These are phyloP conservation scores for Capsicum baccatum DNA, from an alignment of 257 asterid genomes.

Conservation along the genomic window DNA sequence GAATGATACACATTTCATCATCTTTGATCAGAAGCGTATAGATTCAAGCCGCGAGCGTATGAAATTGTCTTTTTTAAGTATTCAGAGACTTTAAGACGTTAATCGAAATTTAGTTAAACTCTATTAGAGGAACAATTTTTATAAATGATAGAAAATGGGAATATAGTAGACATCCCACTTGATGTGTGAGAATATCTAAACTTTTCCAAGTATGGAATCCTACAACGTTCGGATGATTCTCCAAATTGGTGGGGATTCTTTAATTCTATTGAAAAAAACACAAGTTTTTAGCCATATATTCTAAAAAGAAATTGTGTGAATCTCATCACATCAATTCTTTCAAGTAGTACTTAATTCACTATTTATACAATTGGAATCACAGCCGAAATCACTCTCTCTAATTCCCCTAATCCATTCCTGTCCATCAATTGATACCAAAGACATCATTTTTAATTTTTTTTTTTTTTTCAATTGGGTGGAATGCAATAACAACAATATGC, in stretches of 20 bases:
- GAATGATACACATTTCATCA: neutral
- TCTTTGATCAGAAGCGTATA: accelerated
- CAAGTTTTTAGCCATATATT: neutral
- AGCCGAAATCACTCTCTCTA: neutral
- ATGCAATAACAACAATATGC: neutral
- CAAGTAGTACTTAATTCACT: neutral
- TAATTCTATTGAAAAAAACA: neutral
- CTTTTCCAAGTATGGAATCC: slow-evolving; percentile 18
- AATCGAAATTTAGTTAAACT: neutral
- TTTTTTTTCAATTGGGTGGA: neutral
- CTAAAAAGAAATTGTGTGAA: neutral
- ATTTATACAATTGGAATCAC: neutral
- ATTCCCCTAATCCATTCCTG: neutral
- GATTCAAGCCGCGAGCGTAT: neutral
- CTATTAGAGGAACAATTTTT: neutral
- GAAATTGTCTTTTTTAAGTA: neutral
- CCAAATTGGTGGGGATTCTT: slow-evolving; percentile 23
- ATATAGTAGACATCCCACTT: slow-evolving; percentile 26
- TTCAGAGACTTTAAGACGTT: neutral
- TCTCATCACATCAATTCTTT: neutral
- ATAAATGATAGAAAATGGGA: neutral
- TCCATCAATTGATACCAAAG: neutral
- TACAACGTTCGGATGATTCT: neutral
- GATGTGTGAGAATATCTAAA: neutral
- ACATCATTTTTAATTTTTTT: neutral